Evolutionary conservation across 2,329 filamentous ascomycete genomes (phyloP), one percentile per base, ranked within the genome.

Genomic region (Didymella lethalis): DNA sequence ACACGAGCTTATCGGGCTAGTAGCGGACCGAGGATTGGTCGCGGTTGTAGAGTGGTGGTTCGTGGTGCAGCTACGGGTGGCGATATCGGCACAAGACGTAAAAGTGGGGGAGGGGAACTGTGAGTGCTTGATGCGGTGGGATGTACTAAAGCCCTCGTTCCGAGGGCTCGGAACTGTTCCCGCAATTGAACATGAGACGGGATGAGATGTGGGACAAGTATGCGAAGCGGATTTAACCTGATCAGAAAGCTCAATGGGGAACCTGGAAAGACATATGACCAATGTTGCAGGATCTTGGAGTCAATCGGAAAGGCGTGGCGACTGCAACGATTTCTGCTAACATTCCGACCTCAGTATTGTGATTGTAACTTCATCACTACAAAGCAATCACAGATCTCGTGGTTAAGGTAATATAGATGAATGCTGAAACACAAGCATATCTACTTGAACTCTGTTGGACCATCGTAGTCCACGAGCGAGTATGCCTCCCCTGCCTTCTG

Each of bases 401-500:
- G 10, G 2, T 20, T 4, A 10, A 16, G 10, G 6, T 12, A 11
- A 11, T 23, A 12, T 41, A 20, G 18, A 25, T 23, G 11, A 18
- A 41, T 8, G 7, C 7, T 14, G 38, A 25, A 12, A 4, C 20
- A 11, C 38, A 7, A 10, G n/a, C 2, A 16, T 10, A 31, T 4
- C 23, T 52, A 31, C 28, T 26, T 50, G 34, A 48, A 58, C 48
- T 65, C 38, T 55, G 25, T 64, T 4, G 67, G 65, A 0, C 65
- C 65, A 25, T 63, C 61, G n/a, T 70, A 68, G 2, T 70, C 63
- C 4, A 70, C 43, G 6, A 62, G 34, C 2, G 67, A 69, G 31
- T 71, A 73, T 14, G 67, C 66, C 54, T 73, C 70, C 14, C 67
- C 69, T 32, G 71, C 68, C 48, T 66, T 63, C 62, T 77, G 69